A percentile compares a stretch with the other conserved stretches of the same genome.
Evolutionary conservation across 1,284 basidiomycete species (phyloP).

Genomic region (Malassezia furfur): DNA sequence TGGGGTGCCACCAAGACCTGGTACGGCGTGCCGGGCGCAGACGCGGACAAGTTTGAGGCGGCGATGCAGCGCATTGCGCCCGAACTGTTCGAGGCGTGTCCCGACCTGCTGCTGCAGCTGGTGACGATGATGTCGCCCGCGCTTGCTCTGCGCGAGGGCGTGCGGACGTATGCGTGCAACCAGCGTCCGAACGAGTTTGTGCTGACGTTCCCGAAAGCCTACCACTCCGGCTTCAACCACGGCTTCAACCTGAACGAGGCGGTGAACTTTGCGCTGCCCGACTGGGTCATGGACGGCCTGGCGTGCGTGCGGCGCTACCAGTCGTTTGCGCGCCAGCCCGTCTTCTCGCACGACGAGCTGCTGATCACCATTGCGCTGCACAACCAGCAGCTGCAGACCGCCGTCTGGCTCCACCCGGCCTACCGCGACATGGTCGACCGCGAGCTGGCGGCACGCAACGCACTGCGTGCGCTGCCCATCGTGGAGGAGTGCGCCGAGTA

Average conservation of each 20-base stretch:
- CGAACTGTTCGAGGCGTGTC: conserved; percentile 96
- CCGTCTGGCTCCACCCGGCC: conserved; percentile 66
- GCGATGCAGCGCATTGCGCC: conserved; percentile 91
- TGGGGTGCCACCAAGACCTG: conserved; percentile 99
- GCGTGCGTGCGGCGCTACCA: conserved; percentile 78
- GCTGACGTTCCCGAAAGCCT: conserved; percentile 94
- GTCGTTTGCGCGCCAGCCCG: conserved; percentile 78
- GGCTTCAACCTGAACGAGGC: conserved; percentile 98
- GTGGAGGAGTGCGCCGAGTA: conserved; percentile 56
- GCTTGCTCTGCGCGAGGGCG: conserved; percentile 72
- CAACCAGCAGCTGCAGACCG: conserved; percentile 82
- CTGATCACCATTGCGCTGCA: conserved; percentile 89
- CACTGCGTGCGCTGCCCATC: conserved; percentile 51
- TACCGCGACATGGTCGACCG: conserved; percentile 79
- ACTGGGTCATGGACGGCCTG: conserved; percentile 80
- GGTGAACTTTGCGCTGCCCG: conserved; percentile 94
- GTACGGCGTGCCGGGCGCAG: conserved; percentile 91
- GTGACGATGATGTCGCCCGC: conserved; percentile 97
- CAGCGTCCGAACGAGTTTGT: conserved; percentile 90
- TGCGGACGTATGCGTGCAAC: conserved; percentile 87
- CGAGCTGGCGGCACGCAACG: conserved; percentile 63
- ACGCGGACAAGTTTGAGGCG: conserved; percentile 89
- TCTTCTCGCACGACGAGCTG: conserved; percentile 96
- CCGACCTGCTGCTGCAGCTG: conserved; percentile 90
- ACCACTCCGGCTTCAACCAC: conserved; percentile 97